Base-by-base conservation (phyloP, 1,284 basidiomycete species). In the Pseudozyma sp. region DNA sequence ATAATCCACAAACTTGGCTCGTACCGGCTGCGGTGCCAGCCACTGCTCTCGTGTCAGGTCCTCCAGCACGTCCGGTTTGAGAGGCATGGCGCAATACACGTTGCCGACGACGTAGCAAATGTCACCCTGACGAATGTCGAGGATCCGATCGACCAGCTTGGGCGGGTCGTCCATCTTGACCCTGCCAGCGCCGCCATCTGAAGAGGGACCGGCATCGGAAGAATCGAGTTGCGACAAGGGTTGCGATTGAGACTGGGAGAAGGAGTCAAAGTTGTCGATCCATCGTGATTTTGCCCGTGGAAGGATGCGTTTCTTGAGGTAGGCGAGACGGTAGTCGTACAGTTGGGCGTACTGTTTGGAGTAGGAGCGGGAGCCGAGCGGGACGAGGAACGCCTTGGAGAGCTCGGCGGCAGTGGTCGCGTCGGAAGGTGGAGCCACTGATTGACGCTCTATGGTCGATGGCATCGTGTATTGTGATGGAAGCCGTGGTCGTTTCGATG, bases 21-120 rank as follows among this genome's bases (percentile, higher is more conserved):
- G 59, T 1, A 73, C 56, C n/a, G 81, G 90, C 0, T 92, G 94
- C 0, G 93, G 90, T 5, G 93, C 92, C 58, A 97, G 90, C 63
- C 93, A 94, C 84, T 93, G 92, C 94, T 99, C 94, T 81, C 93
- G 88, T 13, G 91, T 94, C 75, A 99, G 89, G 76, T 99, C 97
- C 80, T 95, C 92, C 58, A 99, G 88, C 13, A 99, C 93, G 79
- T 98, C 97, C 0, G 96, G 96, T 84, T 99, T 99, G 60, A 97
- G 88, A 5, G 93, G 93, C 97, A 99, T 98, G 68, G 97, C 92
- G 89, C 97, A 91, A 85, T 98, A 99, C 2, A 98, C 90, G 0
- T 96, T 99, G 3, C 96, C 96, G 62, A 97, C 87, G 68, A 99
- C 89, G 85, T 92, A 97, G 85, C 93, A 97, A 54, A 96, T 86